Conservation (phyloP, 2,329 filamentous ascomycete species). For the Penicillium sp. region DNA sequence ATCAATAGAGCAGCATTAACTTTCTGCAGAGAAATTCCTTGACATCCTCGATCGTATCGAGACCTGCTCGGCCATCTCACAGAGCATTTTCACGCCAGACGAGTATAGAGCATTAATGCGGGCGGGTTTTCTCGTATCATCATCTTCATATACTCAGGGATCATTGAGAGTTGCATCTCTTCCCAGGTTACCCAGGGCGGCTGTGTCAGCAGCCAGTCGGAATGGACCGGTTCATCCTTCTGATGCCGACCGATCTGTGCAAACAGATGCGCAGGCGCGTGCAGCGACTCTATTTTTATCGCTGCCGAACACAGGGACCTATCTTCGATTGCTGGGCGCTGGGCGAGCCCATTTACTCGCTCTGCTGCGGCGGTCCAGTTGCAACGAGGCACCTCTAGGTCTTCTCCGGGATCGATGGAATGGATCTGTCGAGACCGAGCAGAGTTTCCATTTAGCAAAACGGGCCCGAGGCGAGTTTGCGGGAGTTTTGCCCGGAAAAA, state of each 20-base stretch:
- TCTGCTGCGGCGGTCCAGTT: slow-evolving; percentile 49
- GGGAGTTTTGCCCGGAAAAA: slow-evolving; percentile 52
- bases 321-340: slow-evolving; percentile 52
- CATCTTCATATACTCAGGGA: slow-evolving; percentile 38
- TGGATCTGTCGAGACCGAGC: slow-evolving; percentile 50
- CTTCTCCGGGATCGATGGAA: slow-evolving; percentile 58
- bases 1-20: slow-evolving; percentile 1
- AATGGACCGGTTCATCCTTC: slow-evolving; percentile 10
- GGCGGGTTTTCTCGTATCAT: slow-evolving; percentile 52
- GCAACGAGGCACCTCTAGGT: slow-evolving; percentile 50
- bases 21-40: slow-evolving; percentile 45
- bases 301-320: slow-evolving; percentile 55
- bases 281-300: slow-evolving; percentile 47
- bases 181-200: slow-evolving; percentile 25
- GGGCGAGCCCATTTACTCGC: slow-evolving; percentile 51
- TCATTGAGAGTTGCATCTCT: slow-evolving; percentile 41
- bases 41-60: slow-evolving; percentile 44
- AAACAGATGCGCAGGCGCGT: slow-evolving; percentile 20
- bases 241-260: slow-evolving; percentile 14
- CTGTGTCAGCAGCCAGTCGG: slow-evolving; percentile 25
- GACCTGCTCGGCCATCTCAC: slow-evolving; percentile 44
- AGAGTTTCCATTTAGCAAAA: slow-evolving; percentile 46
- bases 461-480: slow-evolving; percentile 51
- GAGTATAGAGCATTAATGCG: slow-evolving; percentile 48
- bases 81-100: slow-evolving; percentile 40